Evolutionary conservation across 441 rosid genomes (phyloP), one percentile per base, ranked within the genome.

Genomic region (Euphorbia schlechtendalii): DNA sequence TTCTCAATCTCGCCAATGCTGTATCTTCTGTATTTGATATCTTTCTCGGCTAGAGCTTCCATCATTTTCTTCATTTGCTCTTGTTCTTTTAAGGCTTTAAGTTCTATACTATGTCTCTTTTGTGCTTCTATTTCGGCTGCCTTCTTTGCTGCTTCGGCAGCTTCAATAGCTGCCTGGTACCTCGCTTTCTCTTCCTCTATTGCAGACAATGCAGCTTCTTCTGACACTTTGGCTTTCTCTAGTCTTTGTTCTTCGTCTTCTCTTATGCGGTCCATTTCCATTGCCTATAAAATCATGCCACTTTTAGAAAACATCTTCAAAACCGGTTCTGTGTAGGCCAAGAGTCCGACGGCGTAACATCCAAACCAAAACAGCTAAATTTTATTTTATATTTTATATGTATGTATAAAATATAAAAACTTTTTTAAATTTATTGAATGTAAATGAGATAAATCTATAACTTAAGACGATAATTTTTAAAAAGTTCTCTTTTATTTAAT

Each of bases 141-240:
- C 68, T 69, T 76, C 69, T 66, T 61, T 21, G 82, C 72, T 21
- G 79, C 73, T 70, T 76, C 81, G 22, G 82, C 62, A 17, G 77
- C 73, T 63, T 78, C 82, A 53, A 72, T 52, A 17, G 82, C 82
- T 63, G 77, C 79, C 70, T 32, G 72, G 71, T 75, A 76, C 75
- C 73, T 68, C 25, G 72, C 76, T 51, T 64, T 78, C 73, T 81
- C 84, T 55, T 70, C 72, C 70, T 78, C 76, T 17, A 68, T 71
- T 1, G 71, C 62, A 25, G 76, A 69, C 22, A 71, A 6, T 24
- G 82, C 81, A 20, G 75, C 64, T 36, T 76, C 84, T 60, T 78
- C 80, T 14, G 81, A 69, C 27, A 64, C 46, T 63, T 71, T 71
- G 6, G 80, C 79, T 73, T 81, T 79, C 46, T 78, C 84, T 27